Base-by-base conservation (phyloP, 306 rosid species). In the Rosa persica region DNA sequence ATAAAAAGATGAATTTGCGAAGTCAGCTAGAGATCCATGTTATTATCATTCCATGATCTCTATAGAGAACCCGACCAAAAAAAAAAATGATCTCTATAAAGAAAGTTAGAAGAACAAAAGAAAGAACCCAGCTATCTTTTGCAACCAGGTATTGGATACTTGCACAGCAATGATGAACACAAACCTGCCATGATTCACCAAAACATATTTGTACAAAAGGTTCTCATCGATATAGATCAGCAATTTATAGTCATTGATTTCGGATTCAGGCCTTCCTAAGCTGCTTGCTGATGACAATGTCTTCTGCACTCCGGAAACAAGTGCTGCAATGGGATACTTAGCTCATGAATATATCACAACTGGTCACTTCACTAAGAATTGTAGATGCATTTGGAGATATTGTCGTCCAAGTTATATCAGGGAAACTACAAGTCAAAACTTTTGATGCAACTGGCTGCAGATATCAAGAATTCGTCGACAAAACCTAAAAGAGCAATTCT, bases 321-420 rank as follows among this genome's bases (percentile, higher is more conserved):
- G 98, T 78, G 98, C 98, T 46, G 97, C 98, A 44, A 92, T 90
- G 98, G 98, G 98, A 81, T 94, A 92, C 86, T 84, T 94, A 12
- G 98, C 98, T 72, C 97, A 96, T 0, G 98, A 94, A 82, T 94
- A 94, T 86, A 86, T 92, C 11, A 92, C 89, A 7, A 92, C 97
- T 0, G 98, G 98, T 69, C 96, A 95, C 12, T 92, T 90, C 81
- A 92, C 96, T 0, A 91, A 89, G 85, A 92, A 94, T 78, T 82
- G 71, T 92, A 80, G 92, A 89, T 43, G 97, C 98, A 23, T 94
- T 92, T 30, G 98, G 98, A 64, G 89, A 92, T 55, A 89, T 92
- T 13, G 81, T 92, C 61, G 92, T 92, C 75, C 98, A 92, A 84
- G 89, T 94, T 70, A 75, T 90, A 20, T 88, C 92, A 0, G 98